Evolutionary conservation across 1,284 basidiomycete species (phyloP), one percentile per base, ranked within the genome.

Genomic region (Leccinum insolens): DNA sequence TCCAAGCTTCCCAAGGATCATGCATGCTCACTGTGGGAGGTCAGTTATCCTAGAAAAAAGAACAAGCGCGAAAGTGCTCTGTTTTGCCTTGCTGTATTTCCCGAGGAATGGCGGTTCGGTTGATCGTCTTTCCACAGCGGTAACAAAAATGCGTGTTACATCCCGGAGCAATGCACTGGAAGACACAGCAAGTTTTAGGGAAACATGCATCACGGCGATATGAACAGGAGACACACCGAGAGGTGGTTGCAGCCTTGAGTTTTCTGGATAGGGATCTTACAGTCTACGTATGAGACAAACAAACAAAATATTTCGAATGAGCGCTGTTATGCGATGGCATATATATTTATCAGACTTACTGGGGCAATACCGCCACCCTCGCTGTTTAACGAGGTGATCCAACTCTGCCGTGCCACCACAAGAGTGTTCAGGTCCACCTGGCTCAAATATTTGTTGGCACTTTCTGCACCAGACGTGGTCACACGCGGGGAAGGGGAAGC

Each of bases 91-190:
- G 68, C 12, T 75, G 70, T 62, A 89, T 82, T 64, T 86, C 86
- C 7, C 68, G 66, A 14, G 78, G 78, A 31, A 80, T 68, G 0
- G 81, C 83, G 3, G 87, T 87, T 65, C 80, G 81, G 58, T 86
- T 81, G 69, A 89, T 88, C 14, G 76, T 72, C 22, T 76, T 73
- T 3, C 87, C 88, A 69, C 88, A 89, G 12, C 76, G 68, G 69
- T 89, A 89, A 70, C 88, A 89, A 73, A 89, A 89, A 70, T 89
- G 88, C 5, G 82, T 84, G 72, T 89, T 89, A 70, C 88, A 89
- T 8, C 84, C 85, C 0, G 86, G 87, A 1, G 86, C 76, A 55
- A 81, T 78, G 71, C 88, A 90, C 88, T 89, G 25, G 49, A 62
- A 34, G 28, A 20, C 57, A 62, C 39, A 37, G 55, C 28, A 34